These are phyloP conservation scores for Yarrowia sp. DNA, from an alignment of 805 yeast genomes.

Conservation along the genomic window DNA sequence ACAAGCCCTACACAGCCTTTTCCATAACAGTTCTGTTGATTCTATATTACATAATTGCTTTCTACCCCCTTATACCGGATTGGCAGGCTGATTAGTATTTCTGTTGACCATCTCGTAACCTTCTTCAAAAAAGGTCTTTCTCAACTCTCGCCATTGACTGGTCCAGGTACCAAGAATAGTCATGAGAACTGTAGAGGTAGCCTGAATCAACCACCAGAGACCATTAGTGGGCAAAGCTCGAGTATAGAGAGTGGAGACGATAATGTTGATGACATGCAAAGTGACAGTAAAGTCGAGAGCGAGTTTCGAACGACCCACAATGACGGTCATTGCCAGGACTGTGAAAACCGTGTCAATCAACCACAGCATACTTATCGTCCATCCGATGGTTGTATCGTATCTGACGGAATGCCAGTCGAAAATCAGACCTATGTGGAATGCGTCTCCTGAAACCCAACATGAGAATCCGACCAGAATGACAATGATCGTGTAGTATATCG, in stretches of 20 bases:
- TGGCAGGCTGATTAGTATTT: neutral
- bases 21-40: too few relatives aligned
- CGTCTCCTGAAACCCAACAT: conserved; percentile 73
- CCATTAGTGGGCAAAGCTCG: conserved; percentile 71
- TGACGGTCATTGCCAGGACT: conserved; percentile 80
- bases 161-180: conserved; percentile 87
- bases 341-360: conserved; percentile 80
- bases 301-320: conserved; percentile 89
- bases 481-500: conserved; percentile 80
- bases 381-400: conserved; percentile 78
- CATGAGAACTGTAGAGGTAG: conserved; percentile 68
- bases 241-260: conserved; percentile 70
- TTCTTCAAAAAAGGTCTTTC: conserved; percentile 85
- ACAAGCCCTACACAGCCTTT: too few relatives aligned
- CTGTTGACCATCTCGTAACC: conserved; percentile 43
- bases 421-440: conserved; percentile 70
- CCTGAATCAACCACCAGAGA: conserved; percentile 86
- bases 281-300: conserved; percentile 99
- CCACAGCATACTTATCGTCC: conserved; percentile 79
- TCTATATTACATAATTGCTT: conserved; percentile 1
- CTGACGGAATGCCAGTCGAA: conserved; percentile 82
- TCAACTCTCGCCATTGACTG: conserved; percentile 88
- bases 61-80: neutral
- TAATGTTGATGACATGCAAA: conserved; percentile 77
- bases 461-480: conserved; percentile 67